Evolutionary conservation across 768 basidiomycete genomes (phyloP).

Genomic region (Vararia minispora): DNA sequence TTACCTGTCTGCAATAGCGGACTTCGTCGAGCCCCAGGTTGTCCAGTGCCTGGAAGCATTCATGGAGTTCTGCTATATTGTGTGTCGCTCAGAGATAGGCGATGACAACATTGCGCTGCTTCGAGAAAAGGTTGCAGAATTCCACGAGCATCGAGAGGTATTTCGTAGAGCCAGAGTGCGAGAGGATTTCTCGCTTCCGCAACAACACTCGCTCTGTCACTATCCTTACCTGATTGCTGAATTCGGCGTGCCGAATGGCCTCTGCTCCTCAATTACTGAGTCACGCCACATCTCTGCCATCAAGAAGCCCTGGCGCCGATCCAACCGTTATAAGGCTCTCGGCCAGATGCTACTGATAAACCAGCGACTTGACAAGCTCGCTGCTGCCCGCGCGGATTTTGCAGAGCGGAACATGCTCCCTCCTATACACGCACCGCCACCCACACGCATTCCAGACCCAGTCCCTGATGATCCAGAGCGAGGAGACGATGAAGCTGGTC

Average conservation of each 20-base stretch:
- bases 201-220: slow-evolving; percentile 18
- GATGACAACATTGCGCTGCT: slow-evolving; percentile 5
- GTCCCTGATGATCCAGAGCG: too few relatives aligned
- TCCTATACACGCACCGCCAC: too few relatives aligned
- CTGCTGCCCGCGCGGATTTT: slow-evolving; percentile 3
- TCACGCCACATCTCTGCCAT: slow-evolving; percentile 17
- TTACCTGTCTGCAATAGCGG: slow-evolving; percentile 10
- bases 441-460: too few relatives aligned
- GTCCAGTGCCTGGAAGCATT: slow-evolving; percentile 12
- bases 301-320: slow-evolving; percentile 23
- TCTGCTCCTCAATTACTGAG: slow-evolving; percentile 16
- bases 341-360: slow-evolving; percentile 23
- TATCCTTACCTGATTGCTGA: slow-evolving; percentile 12
- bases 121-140: slow-evolving; percentile 7
- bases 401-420: not conserved
- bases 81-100: slow-evolving; percentile 3
- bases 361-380: not conserved
- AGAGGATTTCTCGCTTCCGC: slow-evolving; percentile 15
- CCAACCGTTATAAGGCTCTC: slow-evolving; percentile 21
- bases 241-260: slow-evolving; percentile 16
- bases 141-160: slow-evolving; percentile 9
- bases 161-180: slow-evolving; percentile 12
- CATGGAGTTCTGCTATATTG: slow-evolving; percentile 18
- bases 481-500: too few relatives aligned
- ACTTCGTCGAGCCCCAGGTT: slow-evolving; percentile 5